Evolutionary conservation across 1,284 basidiomycete genomes (phyloP).

Genomic region (Pyrrhoderma lamaoense): DNA sequence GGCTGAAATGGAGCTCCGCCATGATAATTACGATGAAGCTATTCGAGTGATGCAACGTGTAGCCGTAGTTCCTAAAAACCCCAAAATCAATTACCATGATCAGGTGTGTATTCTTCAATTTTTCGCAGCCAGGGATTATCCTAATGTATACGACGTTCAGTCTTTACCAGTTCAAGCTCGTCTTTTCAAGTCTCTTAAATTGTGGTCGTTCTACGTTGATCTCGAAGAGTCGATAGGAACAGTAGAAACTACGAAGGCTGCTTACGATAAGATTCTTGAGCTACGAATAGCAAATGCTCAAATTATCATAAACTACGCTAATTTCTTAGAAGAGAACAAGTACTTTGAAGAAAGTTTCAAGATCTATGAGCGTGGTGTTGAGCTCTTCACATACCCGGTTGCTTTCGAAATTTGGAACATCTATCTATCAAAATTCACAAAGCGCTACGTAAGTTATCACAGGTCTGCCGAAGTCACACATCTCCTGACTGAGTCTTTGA

Average conservation of each 20-base stretch:
- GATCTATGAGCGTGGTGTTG: constrained; percentile 96
- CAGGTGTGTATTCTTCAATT: constrained; percentile 52
- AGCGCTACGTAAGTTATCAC: constrained; percentile 73
- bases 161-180: constrained; percentile 81
- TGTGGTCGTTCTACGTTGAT: constrained; percentile 99
- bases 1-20: constrained; percentile 96
- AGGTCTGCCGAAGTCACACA: neutral
- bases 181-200: constrained; percentile 95
- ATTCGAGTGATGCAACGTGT: constrained; percentile 95
- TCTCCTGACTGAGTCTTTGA: constrained; percentile 8
- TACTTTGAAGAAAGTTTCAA: constrained; percentile 99
- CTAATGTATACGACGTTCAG: constrained; percentile 30
- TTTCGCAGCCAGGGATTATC: constrained; percentile 16
- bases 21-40: constrained; percentile 97
- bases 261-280: constrained; percentile 96
- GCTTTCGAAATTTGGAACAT: constrained; percentile 99
- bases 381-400: constrained; percentile 95
- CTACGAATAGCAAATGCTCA: constrained; percentile 98
- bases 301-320: constrained; percentile 94
- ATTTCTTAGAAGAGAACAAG: constrained; percentile 94
- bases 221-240: constrained; percentile 95
- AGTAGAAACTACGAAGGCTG: constrained; percentile 85
- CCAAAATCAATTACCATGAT: constrained; percentile 92
- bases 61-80: constrained; percentile 81
- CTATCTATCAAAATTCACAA: constrained; percentile 94